Conservation (phyloP, 805 yeast genomes). For the Metschnikowia aberdeeniae region DNA sequence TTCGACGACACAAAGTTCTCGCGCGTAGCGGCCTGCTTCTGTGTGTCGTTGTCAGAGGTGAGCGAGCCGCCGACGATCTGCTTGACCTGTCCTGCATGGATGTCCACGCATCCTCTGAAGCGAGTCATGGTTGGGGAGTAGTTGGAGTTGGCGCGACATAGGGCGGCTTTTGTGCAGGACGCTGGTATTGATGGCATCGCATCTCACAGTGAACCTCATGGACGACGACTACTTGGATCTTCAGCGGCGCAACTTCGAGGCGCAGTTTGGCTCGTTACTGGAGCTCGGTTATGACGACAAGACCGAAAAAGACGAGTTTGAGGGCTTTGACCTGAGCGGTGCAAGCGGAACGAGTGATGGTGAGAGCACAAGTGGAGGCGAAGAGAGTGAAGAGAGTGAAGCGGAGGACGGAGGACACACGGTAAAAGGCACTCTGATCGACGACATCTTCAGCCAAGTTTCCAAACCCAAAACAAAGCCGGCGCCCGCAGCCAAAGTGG, state of each 20-base stretch:
- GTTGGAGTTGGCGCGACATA: neutral
- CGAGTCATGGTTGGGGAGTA: conserved; percentile 55
- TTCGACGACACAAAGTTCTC: conserved; percentile 74
- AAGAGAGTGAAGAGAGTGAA: no score
- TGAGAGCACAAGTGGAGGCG: no score
- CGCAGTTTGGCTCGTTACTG: conserved; percentile 59
- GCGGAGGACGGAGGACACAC: neutral
- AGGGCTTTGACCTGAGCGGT: conserved; percentile 3
- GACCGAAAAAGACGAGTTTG: conserved; percentile 8
- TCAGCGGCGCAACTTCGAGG: conserved; percentile 58
- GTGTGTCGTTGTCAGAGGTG: conserved; percentile 43
- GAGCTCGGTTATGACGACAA: conserved; percentile 48
- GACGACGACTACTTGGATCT: conserved; percentile 43
- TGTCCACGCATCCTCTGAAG: conserved; percentile 92
- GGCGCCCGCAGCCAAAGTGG: conserved; percentile 38
- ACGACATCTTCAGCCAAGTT: neutral
- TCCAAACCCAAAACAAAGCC: neutral
- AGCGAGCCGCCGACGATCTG: conserved; percentile 96
- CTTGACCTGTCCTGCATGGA: conserved; percentile 92
- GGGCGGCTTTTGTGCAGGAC: neutral
- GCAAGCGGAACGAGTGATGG: no score
- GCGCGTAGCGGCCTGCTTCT: conserved; percentile 26
- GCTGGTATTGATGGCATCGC: neutral
- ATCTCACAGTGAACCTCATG: conserved; percentile 7
- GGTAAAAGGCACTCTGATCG: conserved; percentile 2